phyloP scores from a whole-genome alignment of 2,329 filamentous ascomycete species.

The Aspergillus quadricinctus region DNA sequence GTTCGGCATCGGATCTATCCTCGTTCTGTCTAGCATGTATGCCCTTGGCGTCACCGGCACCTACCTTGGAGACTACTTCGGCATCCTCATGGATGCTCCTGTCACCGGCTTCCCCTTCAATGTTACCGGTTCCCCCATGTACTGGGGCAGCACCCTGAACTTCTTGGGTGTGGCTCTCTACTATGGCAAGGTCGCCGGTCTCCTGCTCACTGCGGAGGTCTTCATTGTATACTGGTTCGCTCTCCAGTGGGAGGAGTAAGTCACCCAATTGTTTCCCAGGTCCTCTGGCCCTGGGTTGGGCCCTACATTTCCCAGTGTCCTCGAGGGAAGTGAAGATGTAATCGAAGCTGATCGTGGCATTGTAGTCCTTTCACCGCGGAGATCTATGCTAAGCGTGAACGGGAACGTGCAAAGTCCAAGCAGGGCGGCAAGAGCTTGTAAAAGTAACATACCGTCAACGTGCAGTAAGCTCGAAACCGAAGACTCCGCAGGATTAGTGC shows the following conservation, averaged over 20 bases:
- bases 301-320: background rate
- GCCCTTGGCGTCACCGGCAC: slow-evolving; percentile 90
- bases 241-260: slow-evolving; percentile 74
- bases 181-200: slow-evolving; percentile 80
- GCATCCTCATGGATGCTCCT: slow-evolving; percentile 92
- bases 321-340: background rate
- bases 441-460: slow-evolving; percentile 2
- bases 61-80: slow-evolving; percentile 97
- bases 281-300: background rate
- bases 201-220: slow-evolving; percentile 72
- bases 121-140: slow-evolving; percentile 88
- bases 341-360: slow-evolving; percentile 4
- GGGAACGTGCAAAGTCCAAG: slow-evolving; percentile 36
- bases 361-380: slow-evolving; percentile 75
- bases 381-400: slow-evolving; percentile 76
- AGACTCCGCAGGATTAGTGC: background rate
- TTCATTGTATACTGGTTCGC: slow-evolving; percentile 75
- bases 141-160: slow-evolving; percentile 87
- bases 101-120: slow-evolving; percentile 97
- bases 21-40: slow-evolving; percentile 88
- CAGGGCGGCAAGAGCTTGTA: slow-evolving; percentile 37
- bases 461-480: background rate
- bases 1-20: slow-evolving; percentile 69
- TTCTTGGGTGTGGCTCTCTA: slow-evolving; percentile 84
- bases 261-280: slow-evolving; percentile 12